Base-by-base conservation (phyloP, 208 protist species). In the Acanthamoeba healyi region DNA sequence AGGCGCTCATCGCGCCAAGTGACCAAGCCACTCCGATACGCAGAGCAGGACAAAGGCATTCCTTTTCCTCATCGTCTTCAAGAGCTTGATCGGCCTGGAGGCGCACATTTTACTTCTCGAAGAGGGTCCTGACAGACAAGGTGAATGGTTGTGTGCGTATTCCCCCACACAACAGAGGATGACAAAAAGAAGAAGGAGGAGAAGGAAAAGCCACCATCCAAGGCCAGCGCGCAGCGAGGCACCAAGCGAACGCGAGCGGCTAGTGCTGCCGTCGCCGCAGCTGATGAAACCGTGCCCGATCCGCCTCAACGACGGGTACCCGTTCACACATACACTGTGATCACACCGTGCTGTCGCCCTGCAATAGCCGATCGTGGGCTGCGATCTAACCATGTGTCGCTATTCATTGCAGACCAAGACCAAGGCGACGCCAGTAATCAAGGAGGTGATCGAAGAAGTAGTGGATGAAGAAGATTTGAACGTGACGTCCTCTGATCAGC, bases 111-210 rank as follows among this genome's bases (percentile, higher is more conserved):
- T n/a, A n/a, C n/a, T n/a, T n/a, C n/a, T n/a, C n/a, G n/a, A n/a
- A n/a, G n/a, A n/a, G n/a, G n/a, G n/a, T n/a, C n/a, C n/a, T n/a
- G n/a, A n/a, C n/a, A n/a, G n/a, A n/a, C n/a, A n/a, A n/a, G n/a
- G 54, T 61, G 54, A 15, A 49, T 32, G 12, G 12, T 9, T 70
- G 82, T 19, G 82, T 40, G 34, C 12, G n/a, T 58, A 9, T 88
- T 86, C 17, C 7, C 14, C 49, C 22, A 17, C 12, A 72, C 26
- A 24, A n/a, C 15, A 90, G 82, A 90, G 26, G 54, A 90, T 14
- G 82, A 90, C 24, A 90, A 77, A 42, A 77, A 70, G 82, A 61
- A 67, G 38, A 90, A 90, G 51, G 54, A 67, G 51, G 54, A 67
- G 15, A 49, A 90, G 49, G 58, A 65, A 7, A 90, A 90, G 54